Evolutionary conservation across 192 early-diverging fungal genomes (phyloP).

Genomic region (Coemansia reversa): DNA sequence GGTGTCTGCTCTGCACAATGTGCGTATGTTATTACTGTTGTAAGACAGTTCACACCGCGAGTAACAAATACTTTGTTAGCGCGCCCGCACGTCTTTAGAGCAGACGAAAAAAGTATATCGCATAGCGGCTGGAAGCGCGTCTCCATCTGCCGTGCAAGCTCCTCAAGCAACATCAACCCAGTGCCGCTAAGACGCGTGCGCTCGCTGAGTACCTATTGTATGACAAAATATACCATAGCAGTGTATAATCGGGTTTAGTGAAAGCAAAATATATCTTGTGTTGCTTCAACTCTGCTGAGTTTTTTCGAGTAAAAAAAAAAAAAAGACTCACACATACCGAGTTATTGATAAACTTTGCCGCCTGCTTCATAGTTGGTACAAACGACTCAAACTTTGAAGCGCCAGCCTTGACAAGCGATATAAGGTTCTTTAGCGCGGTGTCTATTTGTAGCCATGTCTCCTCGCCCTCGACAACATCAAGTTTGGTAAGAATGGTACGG

Average conservation of each 20-base stretch:
- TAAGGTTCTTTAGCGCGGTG: conserved; percentile 56
- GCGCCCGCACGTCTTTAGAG: conserved; percentile 65
- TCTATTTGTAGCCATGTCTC: conserved; percentile 70
- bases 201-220: conserved; percentile 65
- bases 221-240: not conserved
- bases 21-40: conserved; percentile 61
- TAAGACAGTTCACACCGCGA: conserved; percentile 61
- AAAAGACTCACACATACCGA: conserved; percentile 49
- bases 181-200: conserved; percentile 73
- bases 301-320: not conserved
- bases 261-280: not conserved
- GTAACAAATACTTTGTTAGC: conserved; percentile 76
- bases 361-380: conserved; percentile 52
- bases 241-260: not conserved
- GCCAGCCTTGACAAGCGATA: conserved; percentile 44
- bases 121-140: conserved; percentile 60
- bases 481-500: conserved; percentile 38
- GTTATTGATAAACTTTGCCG: conserved; percentile 49
- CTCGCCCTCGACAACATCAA: conserved; percentile 61
- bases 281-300: not conserved
- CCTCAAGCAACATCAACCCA: conserved; percentile 64
- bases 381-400: conserved; percentile 49
- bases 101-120: conserved; percentile 62
- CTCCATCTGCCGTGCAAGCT: conserved; percentile 60
- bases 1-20: conserved; percentile 58